Evolutionary conservation across 805 yeast species (phyloP).

Genomic region (Candida xyloterini): DNA sequence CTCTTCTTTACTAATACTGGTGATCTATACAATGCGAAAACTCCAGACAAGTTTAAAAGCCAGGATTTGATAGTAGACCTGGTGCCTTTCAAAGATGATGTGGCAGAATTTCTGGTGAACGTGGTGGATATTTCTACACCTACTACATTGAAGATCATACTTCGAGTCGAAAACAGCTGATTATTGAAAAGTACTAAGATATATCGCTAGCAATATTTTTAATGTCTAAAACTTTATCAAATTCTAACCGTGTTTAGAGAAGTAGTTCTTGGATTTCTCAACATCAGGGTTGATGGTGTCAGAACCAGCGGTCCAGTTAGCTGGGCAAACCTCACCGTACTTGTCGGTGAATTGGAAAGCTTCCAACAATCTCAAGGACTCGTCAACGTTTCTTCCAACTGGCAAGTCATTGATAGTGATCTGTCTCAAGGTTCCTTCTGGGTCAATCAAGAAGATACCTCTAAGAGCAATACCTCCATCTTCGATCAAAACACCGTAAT

Average conservation of each 20-base stretch:
- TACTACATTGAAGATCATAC: constrained; percentile 8
- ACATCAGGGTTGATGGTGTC: constrained; percentile 89
- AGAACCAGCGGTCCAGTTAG: constrained; percentile 97
- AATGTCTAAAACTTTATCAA: neutral
- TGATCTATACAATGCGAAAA: constrained; percentile 28
- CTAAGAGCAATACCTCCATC: constrained; percentile 97
- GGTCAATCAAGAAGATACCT: constrained; percentile 98
- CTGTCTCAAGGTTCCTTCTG: constrained; percentile 92
- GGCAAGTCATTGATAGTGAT: constrained; percentile 97
- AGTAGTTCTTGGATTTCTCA: constrained; percentile 75
- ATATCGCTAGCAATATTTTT: neutral
- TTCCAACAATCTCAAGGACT: constrained; percentile 94
- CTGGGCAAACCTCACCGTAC: constrained; percentile 99
- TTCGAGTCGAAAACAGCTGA: neutral
- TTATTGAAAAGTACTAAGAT: no score
- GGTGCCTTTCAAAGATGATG: constrained; percentile 16
- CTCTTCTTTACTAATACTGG: constrained; percentile 19
- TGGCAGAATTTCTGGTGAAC: constrained; percentile 12
- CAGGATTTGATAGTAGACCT: constrained; percentile 8
- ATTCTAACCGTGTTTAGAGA: constrained; percentile 43
- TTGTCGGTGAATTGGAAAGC: constrained; percentile 99
- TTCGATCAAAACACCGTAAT: constrained; percentile 96
- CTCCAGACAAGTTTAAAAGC: neutral
- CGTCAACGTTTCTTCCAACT: constrained; percentile 98
- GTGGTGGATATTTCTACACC: constrained; percentile 18